A percentile compares a stretch with the other conserved stretches of the same genome.
phyloP scores from a whole-genome alignment of 225 moss, liverwort and hornwort species.

The Bryum argenteum region DNA sequence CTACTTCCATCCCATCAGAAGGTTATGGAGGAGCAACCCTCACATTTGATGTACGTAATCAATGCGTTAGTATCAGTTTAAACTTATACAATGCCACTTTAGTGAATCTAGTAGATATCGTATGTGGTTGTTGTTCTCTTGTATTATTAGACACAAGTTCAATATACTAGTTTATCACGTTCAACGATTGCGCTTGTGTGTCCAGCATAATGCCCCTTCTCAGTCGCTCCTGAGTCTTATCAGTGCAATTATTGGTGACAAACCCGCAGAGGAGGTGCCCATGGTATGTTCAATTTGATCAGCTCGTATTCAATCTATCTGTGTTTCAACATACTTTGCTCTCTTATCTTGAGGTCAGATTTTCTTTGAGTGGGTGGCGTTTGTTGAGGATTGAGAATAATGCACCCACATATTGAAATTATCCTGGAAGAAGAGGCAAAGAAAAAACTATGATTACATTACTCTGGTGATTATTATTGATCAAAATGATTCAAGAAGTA shows the following conservation, averaged over 20 bases:
- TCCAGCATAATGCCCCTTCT: conserved; percentile 55
- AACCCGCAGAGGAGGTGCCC: conserved; percentile 63
- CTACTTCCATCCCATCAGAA: conserved; percentile 26
- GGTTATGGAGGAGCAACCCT: conserved; percentile 40
- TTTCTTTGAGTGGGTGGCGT: conserved; percentile 12
- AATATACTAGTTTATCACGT: not conserved
- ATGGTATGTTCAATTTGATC: conserved; percentile 42
- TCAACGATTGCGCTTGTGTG: conserved; percentile 26
- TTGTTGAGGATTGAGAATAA: not conserved
- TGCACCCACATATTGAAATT: too few species aligned
- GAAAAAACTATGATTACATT: not conserved
- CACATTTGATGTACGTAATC: conserved; percentile 50
- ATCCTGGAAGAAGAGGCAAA: not conserved
- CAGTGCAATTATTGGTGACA: conserved; percentile 64
- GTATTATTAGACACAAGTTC: not conserved
- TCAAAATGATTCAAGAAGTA: too few species aligned
- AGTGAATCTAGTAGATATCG: conserved; percentile 1
- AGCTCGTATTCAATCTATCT: conserved; percentile 3
- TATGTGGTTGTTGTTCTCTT: not conserved
- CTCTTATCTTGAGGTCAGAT: not conserved
- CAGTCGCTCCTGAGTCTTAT: conserved; percentile 68
- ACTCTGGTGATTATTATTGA: too few species aligned
- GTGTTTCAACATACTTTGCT: not conserved
- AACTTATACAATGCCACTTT: conserved; percentile 1
- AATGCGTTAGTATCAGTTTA: not conserved